These are phyloP conservation scores for Candida anutae DNA, from an alignment of 1,139 yeast species.

Conservation along the genomic window DNA sequence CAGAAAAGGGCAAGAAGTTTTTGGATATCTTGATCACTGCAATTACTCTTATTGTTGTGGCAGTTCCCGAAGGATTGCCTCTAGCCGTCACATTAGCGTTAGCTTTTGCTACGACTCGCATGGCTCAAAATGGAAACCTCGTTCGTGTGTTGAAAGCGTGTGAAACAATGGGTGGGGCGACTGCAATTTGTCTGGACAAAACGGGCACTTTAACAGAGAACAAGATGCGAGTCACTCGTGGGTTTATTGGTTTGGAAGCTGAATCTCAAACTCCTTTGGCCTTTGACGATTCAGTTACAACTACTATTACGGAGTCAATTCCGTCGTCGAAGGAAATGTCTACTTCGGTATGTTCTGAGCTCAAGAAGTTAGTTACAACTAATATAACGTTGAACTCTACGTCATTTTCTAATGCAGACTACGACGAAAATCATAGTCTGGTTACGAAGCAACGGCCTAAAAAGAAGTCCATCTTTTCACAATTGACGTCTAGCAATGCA, in stretches of 20 bases:
- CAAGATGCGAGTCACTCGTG: conserved; percentile 81
- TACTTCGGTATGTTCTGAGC: conserved; percentile 19
- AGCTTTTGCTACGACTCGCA: conserved; percentile 96
- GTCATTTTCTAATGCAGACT: conserved; percentile 66
- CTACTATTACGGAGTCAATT: conserved; percentile 9
- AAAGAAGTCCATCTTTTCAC: conserved; percentile 14
- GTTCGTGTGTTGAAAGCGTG: conserved; percentile 92
- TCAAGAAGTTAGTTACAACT: conserved; percentile 37
- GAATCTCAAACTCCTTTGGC: conserved; percentile 9
- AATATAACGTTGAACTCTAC: conserved; percentile 78
- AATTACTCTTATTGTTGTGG: conserved; percentile 89
- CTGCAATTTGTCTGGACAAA: conserved; percentile 94
- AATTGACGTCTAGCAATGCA: conserved; percentile 2
- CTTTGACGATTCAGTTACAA: conserved; percentile 37
- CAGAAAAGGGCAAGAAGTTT: conserved; percentile 79
- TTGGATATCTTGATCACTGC: conserved; percentile 84
- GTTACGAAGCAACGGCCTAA: conserved; percentile 23
- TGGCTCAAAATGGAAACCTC: conserved; percentile 93
- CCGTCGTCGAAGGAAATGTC: conserved; percentile 27
- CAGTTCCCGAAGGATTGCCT: conserved; percentile 97
- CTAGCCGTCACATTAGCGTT: conserved; percentile 92
- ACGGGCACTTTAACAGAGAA: conserved; percentile 96
- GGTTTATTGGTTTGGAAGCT: conserved; percentile 45
- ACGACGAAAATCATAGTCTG: conserved; percentile 28
- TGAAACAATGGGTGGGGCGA: conserved; percentile 99